phyloP scores from a whole-genome alignment of 2,329 filamentous ascomycete species.

The Neocatenulostroma microsporum region DNA sequence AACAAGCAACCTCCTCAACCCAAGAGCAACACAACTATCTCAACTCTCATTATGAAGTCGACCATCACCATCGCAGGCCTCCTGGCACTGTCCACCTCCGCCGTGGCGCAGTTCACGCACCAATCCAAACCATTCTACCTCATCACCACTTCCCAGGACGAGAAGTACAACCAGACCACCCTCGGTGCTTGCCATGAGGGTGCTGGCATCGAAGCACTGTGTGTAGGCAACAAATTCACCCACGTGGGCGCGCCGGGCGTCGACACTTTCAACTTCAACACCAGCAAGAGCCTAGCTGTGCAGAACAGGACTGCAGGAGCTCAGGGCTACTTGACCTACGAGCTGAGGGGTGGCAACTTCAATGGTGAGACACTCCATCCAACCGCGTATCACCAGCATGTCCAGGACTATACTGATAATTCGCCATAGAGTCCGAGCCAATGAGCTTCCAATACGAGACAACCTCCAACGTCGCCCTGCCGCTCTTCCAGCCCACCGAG shows the following conservation, averaged over 20 bases:
- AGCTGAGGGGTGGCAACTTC: slow-evolving; percentile 27
- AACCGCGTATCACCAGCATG: too few species aligned
- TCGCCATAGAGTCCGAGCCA: slow-evolving; percentile 13
- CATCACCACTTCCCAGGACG: slow-evolving; percentile 32
- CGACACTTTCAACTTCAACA: too few species aligned
- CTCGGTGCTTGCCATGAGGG: slow-evolving; percentile 42
- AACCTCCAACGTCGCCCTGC: slow-evolving; percentile 36
- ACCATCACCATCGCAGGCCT: too few species aligned
- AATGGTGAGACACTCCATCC: slow-evolving; percentile 7
- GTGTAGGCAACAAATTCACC: slow-evolving; percentile 22
- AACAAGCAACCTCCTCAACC: too few species aligned
- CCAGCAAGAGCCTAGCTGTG: too few species aligned
- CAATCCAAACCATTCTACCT: too few species aligned
- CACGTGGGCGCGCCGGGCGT: too few species aligned
- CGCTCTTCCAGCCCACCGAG: slow-evolving; percentile 32
- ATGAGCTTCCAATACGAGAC: slow-evolving; percentile 32
- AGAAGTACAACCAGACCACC: slow-evolving; percentile 30
- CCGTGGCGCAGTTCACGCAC: too few species aligned
- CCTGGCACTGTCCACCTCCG: too few species aligned
- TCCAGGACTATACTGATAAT: too few species aligned
- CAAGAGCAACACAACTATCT: too few species aligned
- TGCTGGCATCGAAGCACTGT: slow-evolving; percentile 43
- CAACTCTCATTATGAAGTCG: too few species aligned
- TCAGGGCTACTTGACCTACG: slow-evolving; percentile 19
- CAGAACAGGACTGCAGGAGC: slow-evolving; percentile 27